Percentiles rank a stretch among this genome's conserved stretches.
Evolutionary conservation across 352 stramenopile species (phyloP).

Genomic region (Globisporangium echinulatum): DNA sequence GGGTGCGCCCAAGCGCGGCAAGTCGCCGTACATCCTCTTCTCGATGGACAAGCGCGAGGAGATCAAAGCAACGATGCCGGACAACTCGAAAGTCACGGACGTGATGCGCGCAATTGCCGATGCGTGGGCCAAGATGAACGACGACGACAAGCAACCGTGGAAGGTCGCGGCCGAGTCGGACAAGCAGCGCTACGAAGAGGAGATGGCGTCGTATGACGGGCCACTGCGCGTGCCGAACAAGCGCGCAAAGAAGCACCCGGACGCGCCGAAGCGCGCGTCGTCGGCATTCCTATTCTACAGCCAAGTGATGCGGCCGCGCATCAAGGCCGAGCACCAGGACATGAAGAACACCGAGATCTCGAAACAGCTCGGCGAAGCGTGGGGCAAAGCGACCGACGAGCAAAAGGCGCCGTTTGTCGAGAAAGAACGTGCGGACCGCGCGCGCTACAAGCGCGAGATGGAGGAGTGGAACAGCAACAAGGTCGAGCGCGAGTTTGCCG

Average conservation of each 20-base stretch:
- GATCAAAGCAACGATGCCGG: conserved; percentile 82
- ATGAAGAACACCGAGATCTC: conserved; percentile 97
- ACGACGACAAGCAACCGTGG: conserved; percentile 91
- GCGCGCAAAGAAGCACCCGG: conserved; percentile 92
- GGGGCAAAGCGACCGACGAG: conserved; percentile 86
- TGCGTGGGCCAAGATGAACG: conserved; percentile 83
- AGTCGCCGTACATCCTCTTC: conserved; percentile 90
- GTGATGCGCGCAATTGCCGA: conserved; percentile 90
- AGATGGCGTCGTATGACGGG: conserved; percentile 91
- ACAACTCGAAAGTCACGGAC: conserved; percentile 87
- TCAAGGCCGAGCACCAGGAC: conserved; percentile 90
- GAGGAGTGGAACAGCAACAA: conserved; percentile 87
- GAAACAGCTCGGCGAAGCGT: conserved; percentile 90
- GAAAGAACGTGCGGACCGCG: conserved; percentile 88
- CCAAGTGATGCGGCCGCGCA: conserved; percentile 81
- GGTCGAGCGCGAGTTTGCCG: conserved; percentile 74
- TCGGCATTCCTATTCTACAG: conserved; percentile 94
- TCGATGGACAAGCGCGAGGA: conserved; percentile 90
- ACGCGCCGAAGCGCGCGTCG: conserved; percentile 91
- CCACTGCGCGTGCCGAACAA: conserved; percentile 90
- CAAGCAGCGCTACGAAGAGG: conserved; percentile 91
- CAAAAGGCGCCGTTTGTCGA: conserved; percentile 90
- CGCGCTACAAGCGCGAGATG: conserved; percentile 92
- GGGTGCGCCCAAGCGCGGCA: conserved; percentile 83
- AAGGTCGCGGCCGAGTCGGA: conserved; percentile 89